Evolutionary conservation across 495 filamentous ascomycete genomes (phyloP).

Genomic region (Daldinia caldariorum): DNA sequence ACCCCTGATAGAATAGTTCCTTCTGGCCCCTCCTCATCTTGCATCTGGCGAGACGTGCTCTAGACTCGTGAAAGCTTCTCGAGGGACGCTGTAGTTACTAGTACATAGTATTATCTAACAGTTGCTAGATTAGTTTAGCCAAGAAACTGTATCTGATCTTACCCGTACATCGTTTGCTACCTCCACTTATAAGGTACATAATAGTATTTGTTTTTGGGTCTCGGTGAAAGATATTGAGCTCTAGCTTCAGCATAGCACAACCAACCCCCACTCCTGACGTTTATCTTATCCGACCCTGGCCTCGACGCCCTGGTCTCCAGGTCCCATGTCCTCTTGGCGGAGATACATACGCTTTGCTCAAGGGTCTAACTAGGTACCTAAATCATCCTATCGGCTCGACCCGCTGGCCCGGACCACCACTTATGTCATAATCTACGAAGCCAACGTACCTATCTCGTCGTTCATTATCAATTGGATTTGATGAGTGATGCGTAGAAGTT

Average conservation of each 20-base stretch:
- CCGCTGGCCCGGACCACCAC: neutral
- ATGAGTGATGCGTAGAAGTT: too few species aligned
- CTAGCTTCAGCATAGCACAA: neutral
- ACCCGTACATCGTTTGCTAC: neutral
- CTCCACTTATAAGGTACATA: too few species aligned
- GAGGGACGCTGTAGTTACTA: neutral
- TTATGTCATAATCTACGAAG: neutral
- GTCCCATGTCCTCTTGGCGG: neutral
- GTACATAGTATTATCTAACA: too few species aligned
- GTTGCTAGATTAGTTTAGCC: neutral
- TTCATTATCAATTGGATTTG: neutral
- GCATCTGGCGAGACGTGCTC: neutral
- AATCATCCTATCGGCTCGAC: neutral
- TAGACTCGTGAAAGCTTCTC: neutral
- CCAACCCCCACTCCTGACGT: neutral
- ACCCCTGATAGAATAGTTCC: neutral
- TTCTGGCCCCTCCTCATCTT: neutral
- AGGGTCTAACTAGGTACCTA: neutral
- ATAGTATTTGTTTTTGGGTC: neutral
- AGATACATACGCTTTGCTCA: neutral
- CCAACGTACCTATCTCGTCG: neutral
- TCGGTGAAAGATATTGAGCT: constrained; percentile 2
- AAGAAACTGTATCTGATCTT: neutral
- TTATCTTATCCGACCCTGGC: constrained; percentile 1
- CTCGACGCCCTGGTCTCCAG: neutral